Evolutionary conservation across 1,284 basidiomycete species (phyloP).

Genomic region (Schizopora paradoxa): DNA sequence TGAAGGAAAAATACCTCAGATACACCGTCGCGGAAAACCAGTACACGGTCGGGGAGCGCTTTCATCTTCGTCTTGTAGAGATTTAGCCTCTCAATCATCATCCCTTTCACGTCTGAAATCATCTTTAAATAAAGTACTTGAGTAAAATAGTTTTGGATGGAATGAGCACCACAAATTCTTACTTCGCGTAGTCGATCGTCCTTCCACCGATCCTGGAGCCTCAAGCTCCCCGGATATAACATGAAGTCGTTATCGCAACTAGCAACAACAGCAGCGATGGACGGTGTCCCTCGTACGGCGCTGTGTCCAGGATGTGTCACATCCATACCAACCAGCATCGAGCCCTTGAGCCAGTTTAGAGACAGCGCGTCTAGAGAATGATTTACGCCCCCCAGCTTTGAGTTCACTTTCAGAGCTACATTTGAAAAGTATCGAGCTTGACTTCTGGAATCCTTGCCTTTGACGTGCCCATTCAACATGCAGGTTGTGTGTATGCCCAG

Average conservation of each 20-base stretch:
- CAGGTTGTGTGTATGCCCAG: slow-evolving; percentile 30
- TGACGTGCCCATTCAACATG: no score
- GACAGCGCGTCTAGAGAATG: slow-evolving; percentile 52
- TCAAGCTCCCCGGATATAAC: slow-evolving; percentile 8
- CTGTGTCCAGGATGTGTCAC: slow-evolving; percentile 1
- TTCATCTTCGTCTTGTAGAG: slow-evolving; percentile 50
- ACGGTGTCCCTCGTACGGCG: slow-evolving; percentile 1
- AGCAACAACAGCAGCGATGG: slow-evolving; percentile 7
- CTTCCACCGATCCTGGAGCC: background rate
- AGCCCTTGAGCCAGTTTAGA: slow-evolving; percentile 61
- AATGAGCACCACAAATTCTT: no score
- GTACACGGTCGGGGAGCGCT: slow-evolving; percentile 52
- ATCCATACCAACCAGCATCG: slow-evolving; percentile 51
- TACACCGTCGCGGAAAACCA: slow-evolving; percentile 72
- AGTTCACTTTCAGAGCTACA: slow-evolving; percentile 61
- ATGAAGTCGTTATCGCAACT: slow-evolving; percentile 6
- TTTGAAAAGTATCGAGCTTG: slow-evolving; percentile 72
- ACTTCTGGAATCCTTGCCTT: no score
- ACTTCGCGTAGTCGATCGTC: no score
- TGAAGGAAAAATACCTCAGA: no score
- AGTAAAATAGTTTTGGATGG: no score
- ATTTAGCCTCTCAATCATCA: slow-evolving; percentile 65
- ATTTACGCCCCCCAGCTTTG: slow-evolving; percentile 73
- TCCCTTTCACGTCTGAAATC: slow-evolving; percentile 54
- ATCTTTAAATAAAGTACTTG: slow-evolving; percentile 51